phyloP scores from a whole-genome alignment of 2,329 filamentous ascomycete genomes.

The Sporothrix mexicana region DNA sequence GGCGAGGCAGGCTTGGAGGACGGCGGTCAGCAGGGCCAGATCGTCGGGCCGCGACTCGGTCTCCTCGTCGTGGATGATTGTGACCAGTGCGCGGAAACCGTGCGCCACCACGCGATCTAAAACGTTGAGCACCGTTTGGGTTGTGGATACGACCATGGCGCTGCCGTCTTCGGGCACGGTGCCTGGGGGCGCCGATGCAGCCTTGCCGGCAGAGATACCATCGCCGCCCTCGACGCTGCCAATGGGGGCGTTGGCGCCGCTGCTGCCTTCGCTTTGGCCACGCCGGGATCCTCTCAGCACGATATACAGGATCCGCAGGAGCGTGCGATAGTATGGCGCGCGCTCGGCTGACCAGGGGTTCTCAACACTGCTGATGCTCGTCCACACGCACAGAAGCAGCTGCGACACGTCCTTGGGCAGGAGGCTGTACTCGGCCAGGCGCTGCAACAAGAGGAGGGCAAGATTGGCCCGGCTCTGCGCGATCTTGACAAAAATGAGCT shows the following conservation, averaged over 20 bases:
- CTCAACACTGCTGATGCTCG: slow-evolving; percentile 59
- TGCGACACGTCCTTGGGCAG: slow-evolving; percentile 58
- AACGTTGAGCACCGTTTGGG: slow-evolving; percentile 75
- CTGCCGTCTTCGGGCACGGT: slow-evolving; percentile 38
- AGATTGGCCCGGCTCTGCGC: slow-evolving; percentile 79
- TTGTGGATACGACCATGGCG: slow-evolving; percentile 53
- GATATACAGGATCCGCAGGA: slow-evolving; percentile 85
- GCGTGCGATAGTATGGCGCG: slow-evolving; percentile 76
- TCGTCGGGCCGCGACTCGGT: slow-evolving; percentile 73
- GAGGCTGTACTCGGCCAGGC: slow-evolving; percentile 67
- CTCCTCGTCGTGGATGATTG: slow-evolving; percentile 78
- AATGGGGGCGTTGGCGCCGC: slow-evolving; percentile 34
- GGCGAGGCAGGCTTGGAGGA: slow-evolving; percentile 82
- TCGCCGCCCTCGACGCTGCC: slow-evolving; percentile 22
- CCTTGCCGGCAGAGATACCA: neutral
- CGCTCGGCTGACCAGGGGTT: slow-evolving; percentile 60
- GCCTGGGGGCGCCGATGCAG: neutral
- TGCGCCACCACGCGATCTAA: slow-evolving; percentile 78
- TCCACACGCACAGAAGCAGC: slow-evolving; percentile 57
- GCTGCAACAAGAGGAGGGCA: slow-evolving; percentile 80
- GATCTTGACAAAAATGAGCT: slow-evolving; percentile 81
- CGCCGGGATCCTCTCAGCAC: slow-evolving; percentile 70
- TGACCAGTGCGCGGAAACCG: slow-evolving; percentile 81
- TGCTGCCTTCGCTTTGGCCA: slow-evolving; percentile 28
- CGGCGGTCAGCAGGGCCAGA: slow-evolving; percentile 83